phyloP scores from a whole-genome alignment of 768 basidiomycete genomes.

The Calocera cornea region DNA sequence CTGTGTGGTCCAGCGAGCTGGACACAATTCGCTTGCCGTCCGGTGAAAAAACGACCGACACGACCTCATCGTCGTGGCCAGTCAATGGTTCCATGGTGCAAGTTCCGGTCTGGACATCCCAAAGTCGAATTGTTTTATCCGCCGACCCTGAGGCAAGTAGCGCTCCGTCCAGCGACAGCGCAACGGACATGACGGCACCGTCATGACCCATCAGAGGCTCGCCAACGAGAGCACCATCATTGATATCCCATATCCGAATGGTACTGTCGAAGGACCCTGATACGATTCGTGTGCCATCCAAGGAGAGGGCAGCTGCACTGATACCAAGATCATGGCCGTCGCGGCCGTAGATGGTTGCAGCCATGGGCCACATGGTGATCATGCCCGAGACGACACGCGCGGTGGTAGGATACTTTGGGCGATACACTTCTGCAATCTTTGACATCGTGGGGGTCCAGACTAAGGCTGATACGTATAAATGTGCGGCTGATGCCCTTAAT shows the following conservation, averaged over 20 bases:
- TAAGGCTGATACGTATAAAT: no score
- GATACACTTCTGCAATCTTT: no score
- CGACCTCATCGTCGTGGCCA: neutral
- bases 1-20: neutral
- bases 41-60: conserved; percentile 7
- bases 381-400: no score
- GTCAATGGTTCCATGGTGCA: neutral
- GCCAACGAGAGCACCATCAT: conserved; percentile 22
- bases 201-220: neutral
- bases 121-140: conserved; percentile 3
- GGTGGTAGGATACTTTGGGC: no score
- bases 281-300: neutral
- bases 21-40: neutral
- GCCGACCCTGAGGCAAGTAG: conserved; percentile 4
- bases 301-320: neutral
- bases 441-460: no score
- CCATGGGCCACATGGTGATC: no score
- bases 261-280: conserved; percentile 5
- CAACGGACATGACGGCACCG: no score
- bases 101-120: conserved; percentile 1
- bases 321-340: no score
- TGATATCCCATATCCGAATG: conserved; percentile 16
- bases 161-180: conserved; percentile 9
- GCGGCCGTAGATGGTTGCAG: no score
- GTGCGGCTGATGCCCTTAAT: no score